Evolutionary conservation across 768 basidiomycete species (phyloP).

Genomic region (Fomitopsis pulvina): DNA sequence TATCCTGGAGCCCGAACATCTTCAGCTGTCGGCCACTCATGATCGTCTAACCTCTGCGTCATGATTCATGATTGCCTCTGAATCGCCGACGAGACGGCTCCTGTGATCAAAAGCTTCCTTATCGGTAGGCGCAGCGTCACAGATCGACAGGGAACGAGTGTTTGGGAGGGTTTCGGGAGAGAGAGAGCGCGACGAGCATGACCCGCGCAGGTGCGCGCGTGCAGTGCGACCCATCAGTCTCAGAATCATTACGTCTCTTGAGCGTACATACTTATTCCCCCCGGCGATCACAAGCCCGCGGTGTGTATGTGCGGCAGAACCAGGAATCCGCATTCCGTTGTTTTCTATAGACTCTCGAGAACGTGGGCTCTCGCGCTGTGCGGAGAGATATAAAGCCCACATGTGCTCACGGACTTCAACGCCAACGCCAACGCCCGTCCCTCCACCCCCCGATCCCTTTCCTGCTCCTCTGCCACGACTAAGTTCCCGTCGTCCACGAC

Average conservation of each 20-base stretch:
- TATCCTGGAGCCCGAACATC: too few species aligned
- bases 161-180: background rate
- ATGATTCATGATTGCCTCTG: background rate
- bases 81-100: background rate
- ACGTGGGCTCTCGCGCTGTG: background rate
- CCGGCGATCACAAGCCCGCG: background rate
- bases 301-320: background rate
- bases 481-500: background rate
- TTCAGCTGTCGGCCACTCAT: too few species aligned
- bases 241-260: background rate
- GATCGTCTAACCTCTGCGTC: too few species aligned
- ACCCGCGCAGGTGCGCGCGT: background rate
- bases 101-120: background rate
- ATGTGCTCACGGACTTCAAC: too few species aligned
- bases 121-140: background rate
- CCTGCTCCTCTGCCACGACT: background rate
- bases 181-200: background rate
- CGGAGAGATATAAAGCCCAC: too few species aligned
- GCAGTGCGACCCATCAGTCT: background rate
- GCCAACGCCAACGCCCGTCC: too few species aligned
- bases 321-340: background rate
- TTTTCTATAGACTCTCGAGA: background rate
- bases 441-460: too few species aligned
- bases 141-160: background rate
- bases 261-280: background rate